A percentile compares a stretch with the other conserved stretches of the same genome.
These are phyloP conservation scores for Cyberlindnera bimundalis DNA, from an alignment of 805 yeast genomes.

Conservation along the genomic window DNA sequence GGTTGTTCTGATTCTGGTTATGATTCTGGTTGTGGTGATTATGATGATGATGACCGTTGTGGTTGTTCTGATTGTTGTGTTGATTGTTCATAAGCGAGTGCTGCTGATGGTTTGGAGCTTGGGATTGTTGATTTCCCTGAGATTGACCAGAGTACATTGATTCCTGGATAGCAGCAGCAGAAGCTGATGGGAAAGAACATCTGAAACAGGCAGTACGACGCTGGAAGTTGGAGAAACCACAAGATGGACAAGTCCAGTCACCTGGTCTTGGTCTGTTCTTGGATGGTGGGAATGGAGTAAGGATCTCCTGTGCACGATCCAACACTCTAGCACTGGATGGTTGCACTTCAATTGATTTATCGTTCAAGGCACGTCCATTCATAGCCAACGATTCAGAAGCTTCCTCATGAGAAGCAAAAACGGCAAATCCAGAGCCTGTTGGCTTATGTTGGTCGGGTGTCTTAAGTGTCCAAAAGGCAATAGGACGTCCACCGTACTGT, in stretches of 20 bases:
- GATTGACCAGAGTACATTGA: conserved; percentile 31
- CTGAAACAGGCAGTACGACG: conserved; percentile 91
- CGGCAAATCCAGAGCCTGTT: conserved; percentile 73
- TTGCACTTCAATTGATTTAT: conserved; percentile 75
- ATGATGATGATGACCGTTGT: conserved; percentile 6
- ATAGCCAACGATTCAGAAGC: conserved; percentile 73
- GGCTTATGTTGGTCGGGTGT: conserved; percentile 53
- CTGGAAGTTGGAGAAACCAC: conserved; percentile 94
- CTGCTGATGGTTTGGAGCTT: conserved; percentile 3
- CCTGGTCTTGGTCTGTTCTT: conserved; percentile 94
- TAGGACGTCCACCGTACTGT: conserved; percentile 80
- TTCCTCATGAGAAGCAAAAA: conserved; percentile 80
- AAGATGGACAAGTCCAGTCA: conserved; percentile 96
- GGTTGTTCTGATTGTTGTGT: conserved; percentile 1
- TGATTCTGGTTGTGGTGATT: conserved; percentile 12
- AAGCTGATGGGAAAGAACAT: conserved; percentile 81
- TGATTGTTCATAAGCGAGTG: conserved; percentile 6
- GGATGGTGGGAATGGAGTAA: conserved; percentile 79
- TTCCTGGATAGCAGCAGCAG: conserved; percentile 68
- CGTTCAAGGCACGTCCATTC: conserved; percentile 76
- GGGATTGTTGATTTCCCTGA: conserved; percentile 14
- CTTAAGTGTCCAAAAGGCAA: conserved; percentile 85
- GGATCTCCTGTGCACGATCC: conserved; percentile 76
- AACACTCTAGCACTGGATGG: conserved; percentile 78
- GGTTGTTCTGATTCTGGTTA: conserved; percentile 23